phyloP scores from a whole-genome alignment of 305 asterid species.

The Fraxinus ornus region DNA sequence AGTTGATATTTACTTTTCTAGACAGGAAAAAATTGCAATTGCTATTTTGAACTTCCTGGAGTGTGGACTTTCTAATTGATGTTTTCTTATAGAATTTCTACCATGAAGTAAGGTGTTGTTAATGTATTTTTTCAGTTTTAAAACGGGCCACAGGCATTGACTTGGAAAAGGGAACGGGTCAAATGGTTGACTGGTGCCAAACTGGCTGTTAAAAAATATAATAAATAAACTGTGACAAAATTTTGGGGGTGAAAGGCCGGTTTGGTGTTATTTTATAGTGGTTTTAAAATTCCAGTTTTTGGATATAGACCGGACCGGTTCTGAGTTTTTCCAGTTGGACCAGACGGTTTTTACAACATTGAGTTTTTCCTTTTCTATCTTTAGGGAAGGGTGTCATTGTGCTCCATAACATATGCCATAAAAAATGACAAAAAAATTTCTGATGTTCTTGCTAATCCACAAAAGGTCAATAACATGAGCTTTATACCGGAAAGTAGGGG shows the following conservation, averaged over 20 bases:
- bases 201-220: background rate
- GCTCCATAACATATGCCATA: no score
- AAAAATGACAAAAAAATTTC: no score
- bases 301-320: background rate
- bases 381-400: background rate
- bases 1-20: background rate
- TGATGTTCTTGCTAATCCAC: no score
- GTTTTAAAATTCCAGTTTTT: background rate
- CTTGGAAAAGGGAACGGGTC: background rate
- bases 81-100: background rate
- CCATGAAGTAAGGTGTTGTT: background rate
- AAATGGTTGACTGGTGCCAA: background rate
- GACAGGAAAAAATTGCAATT: background rate
- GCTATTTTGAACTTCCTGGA: background rate
- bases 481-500: background rate
- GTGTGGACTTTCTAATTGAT: background rate
- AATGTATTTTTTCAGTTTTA: background rate
- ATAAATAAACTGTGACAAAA: background rate
- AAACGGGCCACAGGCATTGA: background rate
- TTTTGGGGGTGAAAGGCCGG: background rate
- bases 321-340: background rate
- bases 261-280: background rate
- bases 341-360: background rate
- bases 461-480: background rate
- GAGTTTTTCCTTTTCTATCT: background rate